Evolutionary conservation across 768 basidiomycete genomes (phyloP).

Genomic region (Kwoniella dendrophila): DNA sequence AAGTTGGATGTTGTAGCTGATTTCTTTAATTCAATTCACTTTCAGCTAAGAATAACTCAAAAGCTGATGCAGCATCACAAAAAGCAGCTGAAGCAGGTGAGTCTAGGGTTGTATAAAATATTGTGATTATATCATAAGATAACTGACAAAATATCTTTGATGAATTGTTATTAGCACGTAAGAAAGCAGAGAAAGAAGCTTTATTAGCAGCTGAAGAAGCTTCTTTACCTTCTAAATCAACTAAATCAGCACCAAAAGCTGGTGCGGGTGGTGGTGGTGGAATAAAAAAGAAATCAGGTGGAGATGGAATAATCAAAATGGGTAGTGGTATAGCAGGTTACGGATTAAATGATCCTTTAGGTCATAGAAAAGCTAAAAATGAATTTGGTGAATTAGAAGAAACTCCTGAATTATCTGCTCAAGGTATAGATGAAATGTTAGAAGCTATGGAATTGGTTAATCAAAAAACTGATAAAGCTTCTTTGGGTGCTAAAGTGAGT

Average conservation of each 20-base stretch:
- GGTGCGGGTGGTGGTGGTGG: constrained; percentile 13
- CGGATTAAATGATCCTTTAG: constrained; percentile 48
- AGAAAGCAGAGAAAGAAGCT: constrained; percentile 83
- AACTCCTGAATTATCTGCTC: constrained; percentile 74
- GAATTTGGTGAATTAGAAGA: constrained; percentile 55
- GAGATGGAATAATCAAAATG: constrained; percentile 76
- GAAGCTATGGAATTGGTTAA: constrained; percentile 86
- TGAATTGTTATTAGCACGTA: constrained; percentile 67
- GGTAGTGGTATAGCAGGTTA: constrained; percentile 60
- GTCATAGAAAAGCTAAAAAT: constrained; percentile 36
- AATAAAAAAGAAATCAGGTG: constrained; percentile 66
- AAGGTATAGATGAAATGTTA: constrained; percentile 85
- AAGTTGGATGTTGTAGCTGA: too few relatives aligned
- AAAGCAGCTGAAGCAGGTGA: constrained; percentile 53
- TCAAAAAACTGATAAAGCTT: constrained; percentile 90
- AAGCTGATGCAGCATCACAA: constrained; percentile 48
- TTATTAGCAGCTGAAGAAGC: constrained; percentile 88
- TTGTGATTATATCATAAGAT: neutral
- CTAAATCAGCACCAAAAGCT: constrained; percentile 65
- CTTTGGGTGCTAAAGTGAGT: constrained; percentile 69
- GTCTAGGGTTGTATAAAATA: constrained; percentile 2
- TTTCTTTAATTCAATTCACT: too few relatives aligned
- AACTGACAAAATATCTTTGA: too few relatives aligned
- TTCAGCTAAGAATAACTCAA: constrained; percentile 46
- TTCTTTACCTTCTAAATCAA: constrained; percentile 59